These are phyloP conservation scores for Phytophthora niederhauseri DNA, from an alignment of 352 stramenopile species.

Conservation along the genomic window DNA sequence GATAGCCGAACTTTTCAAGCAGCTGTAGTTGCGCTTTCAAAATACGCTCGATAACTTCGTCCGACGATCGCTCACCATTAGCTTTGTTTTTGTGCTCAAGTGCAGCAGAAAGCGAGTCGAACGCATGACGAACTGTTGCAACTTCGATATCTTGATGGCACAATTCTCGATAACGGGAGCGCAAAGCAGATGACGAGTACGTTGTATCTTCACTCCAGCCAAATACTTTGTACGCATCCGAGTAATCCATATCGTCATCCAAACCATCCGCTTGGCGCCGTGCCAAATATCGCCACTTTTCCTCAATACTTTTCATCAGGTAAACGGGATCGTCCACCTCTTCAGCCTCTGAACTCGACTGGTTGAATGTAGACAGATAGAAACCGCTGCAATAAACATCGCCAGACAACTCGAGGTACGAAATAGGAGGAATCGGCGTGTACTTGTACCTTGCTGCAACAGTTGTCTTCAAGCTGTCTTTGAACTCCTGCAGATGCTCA, in stretches of 20 bases:
- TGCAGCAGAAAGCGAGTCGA: slow-evolving; percentile 57
- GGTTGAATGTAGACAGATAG: slow-evolving; percentile 71
- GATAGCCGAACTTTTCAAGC: slow-evolving; percentile 73
- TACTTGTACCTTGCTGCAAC: slow-evolving; percentile 66
- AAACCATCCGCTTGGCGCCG: slow-evolving; percentile 53
- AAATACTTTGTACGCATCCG: slow-evolving; percentile 68
- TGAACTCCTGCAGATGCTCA: slow-evolving; percentile 79
- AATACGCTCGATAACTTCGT: slow-evolving; percentile 77
- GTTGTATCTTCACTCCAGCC: slow-evolving; percentile 55
- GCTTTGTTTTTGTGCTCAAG: slow-evolving; percentile 61
- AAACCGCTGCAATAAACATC: slow-evolving; percentile 82
- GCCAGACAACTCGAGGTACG: slow-evolving; percentile 71
- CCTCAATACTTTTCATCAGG: slow-evolving; percentile 79
- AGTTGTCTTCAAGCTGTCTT: slow-evolving; percentile 56
- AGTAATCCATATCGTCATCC: slow-evolving; percentile 50
- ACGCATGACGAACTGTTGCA: slow-evolving; percentile 58
- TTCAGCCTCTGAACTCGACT: slow-evolving; percentile 58
- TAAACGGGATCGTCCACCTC: slow-evolving; percentile 77
- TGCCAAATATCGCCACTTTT: slow-evolving; percentile 71
- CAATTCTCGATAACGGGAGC: slow-evolving; percentile 67
- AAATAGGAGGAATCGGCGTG: slow-evolving; percentile 67
- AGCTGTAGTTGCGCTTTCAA: slow-evolving; percentile 68
- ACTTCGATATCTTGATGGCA: slow-evolving; percentile 55
- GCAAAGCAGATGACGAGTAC: slow-evolving; percentile 60
- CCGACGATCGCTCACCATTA: slow-evolving; percentile 56